These are phyloP conservation scores for Hansenula anomala DNA, from an alignment of 1,139 yeast species.

Conservation along the genomic window DNA sequence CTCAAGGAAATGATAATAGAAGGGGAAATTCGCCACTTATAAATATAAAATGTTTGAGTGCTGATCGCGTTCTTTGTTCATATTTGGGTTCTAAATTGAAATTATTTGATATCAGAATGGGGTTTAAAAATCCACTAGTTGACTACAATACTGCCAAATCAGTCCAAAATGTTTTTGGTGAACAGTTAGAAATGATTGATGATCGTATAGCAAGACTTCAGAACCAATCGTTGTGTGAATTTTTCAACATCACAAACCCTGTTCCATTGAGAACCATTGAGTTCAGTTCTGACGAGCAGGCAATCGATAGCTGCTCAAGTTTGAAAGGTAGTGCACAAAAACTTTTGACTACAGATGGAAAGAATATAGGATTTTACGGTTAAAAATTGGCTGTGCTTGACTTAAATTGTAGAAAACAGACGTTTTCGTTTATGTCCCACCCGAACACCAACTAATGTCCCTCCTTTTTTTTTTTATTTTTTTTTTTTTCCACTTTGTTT, in stretches of 20 bases:
- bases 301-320: background rate
- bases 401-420: too few relatives aligned
- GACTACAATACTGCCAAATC: conserved; percentile 5
- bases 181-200: conserved; percentile 3
- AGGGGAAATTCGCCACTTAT: conserved; percentile 6
- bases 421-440: too few relatives aligned
- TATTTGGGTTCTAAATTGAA: conserved; percentile 6
- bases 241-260: conserved; percentile 1
- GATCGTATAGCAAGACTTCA: conserved; percentile 2
- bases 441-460: too few relatives aligned
- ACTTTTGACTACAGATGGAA: background rate
- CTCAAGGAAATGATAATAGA: background rate
- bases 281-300: background rate
- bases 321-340: background rate
- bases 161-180: conserved; percentile 7
- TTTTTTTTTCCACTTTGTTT: background rate
- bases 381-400: background rate
- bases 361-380: background rate
- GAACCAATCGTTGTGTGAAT: conserved; percentile 1
- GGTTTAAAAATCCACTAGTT: conserved; percentile 3
- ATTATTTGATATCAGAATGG: conserved; percentile 11
- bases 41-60: conserved; percentile 4
- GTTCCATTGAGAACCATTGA: background rate
- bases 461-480: too few relatives aligned
- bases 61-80: conserved; percentile 6